Conservation (phyloP, 257 asterid genomes). For the Nemophila menziesii region DNA sequence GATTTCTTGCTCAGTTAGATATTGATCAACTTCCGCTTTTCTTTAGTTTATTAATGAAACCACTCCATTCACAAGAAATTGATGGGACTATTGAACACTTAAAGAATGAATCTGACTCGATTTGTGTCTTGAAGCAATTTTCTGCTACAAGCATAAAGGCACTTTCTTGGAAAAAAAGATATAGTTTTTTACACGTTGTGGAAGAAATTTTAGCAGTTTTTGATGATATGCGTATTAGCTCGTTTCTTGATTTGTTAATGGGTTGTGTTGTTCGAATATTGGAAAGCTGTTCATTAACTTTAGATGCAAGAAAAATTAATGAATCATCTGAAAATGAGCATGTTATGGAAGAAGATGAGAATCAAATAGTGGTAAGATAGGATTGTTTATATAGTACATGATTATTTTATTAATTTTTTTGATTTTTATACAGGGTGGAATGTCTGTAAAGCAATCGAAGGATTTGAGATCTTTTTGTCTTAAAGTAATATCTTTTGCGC, state of each 20-base stretch:
- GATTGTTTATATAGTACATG: neutral
- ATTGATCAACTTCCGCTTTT: constrained; percentile 73
- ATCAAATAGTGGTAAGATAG: constrained; percentile 36
- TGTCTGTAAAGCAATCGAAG: constrained; percentile 54
- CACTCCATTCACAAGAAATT: constrained; percentile 41
- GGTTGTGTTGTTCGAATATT: constrained; percentile 54
- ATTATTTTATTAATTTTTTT: constrained; percentile 6
- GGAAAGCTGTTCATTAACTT: constrained; percentile 53
- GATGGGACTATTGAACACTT: constrained; percentile 17
- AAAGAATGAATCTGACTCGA: constrained; percentile 24
- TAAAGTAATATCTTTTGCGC: constrained; percentile 50
- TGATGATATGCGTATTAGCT: constrained; percentile 58
- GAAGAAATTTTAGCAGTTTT: constrained; percentile 71
- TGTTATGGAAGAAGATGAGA: constrained; percentile 24
- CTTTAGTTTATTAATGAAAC: constrained; percentile 59
- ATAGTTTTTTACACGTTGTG: constrained; percentile 70
- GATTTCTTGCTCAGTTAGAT: constrained; percentile 77
- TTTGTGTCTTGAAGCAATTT: constrained; percentile 44
- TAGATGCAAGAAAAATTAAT: constrained; percentile 22
- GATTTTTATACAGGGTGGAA: constrained; percentile 38
- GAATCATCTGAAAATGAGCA: constrained; percentile 24
- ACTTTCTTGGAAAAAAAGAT: constrained; percentile 68
- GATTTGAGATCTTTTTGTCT: constrained; percentile 85
- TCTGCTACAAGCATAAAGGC: constrained; percentile 34
- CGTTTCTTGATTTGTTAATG: constrained; percentile 66